Base-by-base conservation (phyloP, 1,284 basidiomycete species). In the Fomitopsis schrenkii region DNA sequence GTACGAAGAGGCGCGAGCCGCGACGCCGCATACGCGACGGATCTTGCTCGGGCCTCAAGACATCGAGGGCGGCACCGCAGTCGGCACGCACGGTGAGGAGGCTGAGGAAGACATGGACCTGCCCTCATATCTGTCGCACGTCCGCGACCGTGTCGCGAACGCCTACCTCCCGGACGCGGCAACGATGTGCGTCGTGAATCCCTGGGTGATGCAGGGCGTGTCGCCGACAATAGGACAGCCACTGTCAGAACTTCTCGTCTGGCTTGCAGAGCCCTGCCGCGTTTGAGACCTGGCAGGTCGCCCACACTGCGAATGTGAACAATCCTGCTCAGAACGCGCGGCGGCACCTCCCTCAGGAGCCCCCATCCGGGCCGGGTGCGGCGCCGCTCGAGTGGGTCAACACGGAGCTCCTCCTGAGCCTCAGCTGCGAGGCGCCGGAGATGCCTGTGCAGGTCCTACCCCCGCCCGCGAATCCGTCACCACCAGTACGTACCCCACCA, bases 21-120 rank as follows among this genome's bases (percentile, higher is more conserved):
- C 87, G 30, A 90, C 93, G 5, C 80, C 86, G 28, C 81, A 81
- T 10, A 93, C 93, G 0, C 84, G 94, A 28, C 84, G 88, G 35
- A 75, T 88, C 8, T 75, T 89, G 9, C 83, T 88, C 54, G 86
- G 85, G 28, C 75, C 78, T 7, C 69, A 73, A 12, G 75, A 75
- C 33, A 67, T 72, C 12, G 76, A 73, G 15, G 71, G 69, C 57
- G 68, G 57, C 71, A 83, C 59, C 26, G 70, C 70, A 5, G 65
- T 69, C 5, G 62, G 67, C 46, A 64, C 66, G 14, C n/a, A n/a
- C n/a, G n/a, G n/a, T n/a, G n/a, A n/a, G n/a, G n/a, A n/a, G n/a
- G n/a, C n/a, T n/a, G n/a, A n/a, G n/a, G n/a, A n/a, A n/a, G n/a
- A n/a, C n/a, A n/a, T n/a, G n/a, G n/a, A n/a, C n/a, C n/a, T n/a